A percentile compares a stretch with the other conserved stretches of the same genome.
Conservation (phyloP, 495 filamentous ascomycete species). For the Talaromyces trachyspermus region DNA sequence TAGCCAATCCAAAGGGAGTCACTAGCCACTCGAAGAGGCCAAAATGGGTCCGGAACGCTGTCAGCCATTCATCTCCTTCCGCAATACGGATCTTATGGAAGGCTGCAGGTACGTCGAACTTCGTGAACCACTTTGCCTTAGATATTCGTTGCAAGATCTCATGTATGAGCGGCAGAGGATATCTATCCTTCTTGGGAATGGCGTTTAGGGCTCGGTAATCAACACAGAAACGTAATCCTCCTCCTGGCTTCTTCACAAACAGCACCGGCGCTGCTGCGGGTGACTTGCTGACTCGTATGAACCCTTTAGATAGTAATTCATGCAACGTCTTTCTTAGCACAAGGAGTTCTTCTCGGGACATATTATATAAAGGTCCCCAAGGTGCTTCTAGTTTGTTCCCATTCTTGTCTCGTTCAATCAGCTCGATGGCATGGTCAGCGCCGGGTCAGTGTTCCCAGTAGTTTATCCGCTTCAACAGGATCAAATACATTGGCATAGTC, state of each 20-base stretch:
- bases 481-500: constrained; percentile 9
- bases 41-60: constrained; percentile 5
- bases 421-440: constrained; percentile 14
- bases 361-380: constrained; percentile 11
- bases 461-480: constrained; percentile 3
- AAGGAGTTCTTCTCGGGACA: constrained; percentile 10
- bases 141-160: constrained; percentile 23
- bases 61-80: background rate
- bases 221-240: constrained; percentile 33
- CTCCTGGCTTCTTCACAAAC: constrained; percentile 26
- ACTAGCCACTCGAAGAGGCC: constrained; percentile 5
- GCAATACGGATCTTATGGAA: constrained; percentile 2
- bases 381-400: constrained; percentile 10
- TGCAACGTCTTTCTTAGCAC: constrained; percentile 17
- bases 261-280: constrained; percentile 23
- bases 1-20: background rate
- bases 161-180: constrained; percentile 37
- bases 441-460: background rate
- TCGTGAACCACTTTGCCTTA: background rate
- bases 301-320: constrained; percentile 14
- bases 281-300: constrained; percentile 19
- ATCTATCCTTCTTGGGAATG: constrained; percentile 33
- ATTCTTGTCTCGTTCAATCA: constrained; percentile 8
- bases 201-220: constrained; percentile 38
- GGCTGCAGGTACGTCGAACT: background rate